Evolutionary conservation across 2,329 filamentous ascomycete species (phyloP).

Genomic region (Hypoxylon sp.): DNA sequence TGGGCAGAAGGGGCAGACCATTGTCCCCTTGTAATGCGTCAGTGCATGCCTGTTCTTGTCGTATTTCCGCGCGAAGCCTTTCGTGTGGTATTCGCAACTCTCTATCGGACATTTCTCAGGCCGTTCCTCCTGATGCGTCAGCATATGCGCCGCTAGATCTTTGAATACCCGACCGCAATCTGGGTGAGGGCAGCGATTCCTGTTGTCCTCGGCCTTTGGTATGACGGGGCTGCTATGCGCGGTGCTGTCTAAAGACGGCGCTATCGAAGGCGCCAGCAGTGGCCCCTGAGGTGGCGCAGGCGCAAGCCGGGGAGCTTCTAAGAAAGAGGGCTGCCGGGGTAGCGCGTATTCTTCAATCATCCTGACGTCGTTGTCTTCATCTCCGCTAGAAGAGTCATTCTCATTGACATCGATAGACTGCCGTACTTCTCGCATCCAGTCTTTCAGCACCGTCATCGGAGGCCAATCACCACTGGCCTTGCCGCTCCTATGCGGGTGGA

Average conservation of each 20-base stretch:
- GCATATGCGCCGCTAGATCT: conserved; percentile 92
- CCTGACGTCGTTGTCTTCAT: conserved; percentile 61
- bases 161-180: conserved; percentile 91
- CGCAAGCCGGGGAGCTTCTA: conserved; percentile 52
- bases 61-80: conserved; percentile 95
- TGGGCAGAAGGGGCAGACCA: conserved; percentile 96
- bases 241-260: conserved; percentile 51
- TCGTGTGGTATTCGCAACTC: conserved; percentile 90
- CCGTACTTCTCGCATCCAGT: conserved; percentile 71
- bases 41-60: conserved; percentile 96
- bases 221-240: conserved; percentile 52
- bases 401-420: conserved; percentile 61
- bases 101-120: conserved; percentile 95
- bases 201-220: conserved; percentile 51
- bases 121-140: conserved; percentile 90
- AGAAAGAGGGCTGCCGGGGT: conserved; percentile 49
- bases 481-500: conserved; percentile 66
- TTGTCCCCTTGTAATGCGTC: conserved; percentile 96
- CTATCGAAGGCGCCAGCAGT: conserved; percentile 50
- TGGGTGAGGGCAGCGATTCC: conserved; percentile 77
- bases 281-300: conserved; percentile 52
- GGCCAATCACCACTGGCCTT: conserved; percentile 71
- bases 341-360: conserved; percentile 64
- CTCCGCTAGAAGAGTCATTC: conserved; percentile 63
- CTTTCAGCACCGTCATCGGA: conserved; percentile 67